Percentiles rank a stretch among this genome's conserved stretches.
Evolutionary conservation across 2,329 filamentous ascomycete genomes (phyloP).

Genomic region (Colletotrichum incanum): DNA sequence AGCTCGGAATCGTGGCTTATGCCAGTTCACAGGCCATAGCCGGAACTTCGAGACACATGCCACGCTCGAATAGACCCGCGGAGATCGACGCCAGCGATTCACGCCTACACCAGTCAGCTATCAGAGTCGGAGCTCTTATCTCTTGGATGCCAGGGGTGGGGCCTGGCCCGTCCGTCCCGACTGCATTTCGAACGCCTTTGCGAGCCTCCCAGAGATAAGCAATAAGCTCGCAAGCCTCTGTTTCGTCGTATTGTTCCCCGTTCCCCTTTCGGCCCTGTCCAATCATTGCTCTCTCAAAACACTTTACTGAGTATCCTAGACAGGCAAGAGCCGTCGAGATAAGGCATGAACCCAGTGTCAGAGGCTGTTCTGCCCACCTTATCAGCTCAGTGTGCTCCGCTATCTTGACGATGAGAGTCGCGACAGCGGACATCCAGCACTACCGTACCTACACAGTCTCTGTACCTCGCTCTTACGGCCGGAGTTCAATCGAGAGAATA

Average conservation of each 20-base stretch:
- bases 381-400: conserved; percentile 7
- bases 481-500: background rate
- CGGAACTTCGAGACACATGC: conserved; percentile 13
- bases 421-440: background rate
- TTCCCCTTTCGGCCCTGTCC: conserved; percentile 10
- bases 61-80: conserved; percentile 20
- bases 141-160: conserved; percentile 43
- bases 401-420: background rate
- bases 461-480: background rate
- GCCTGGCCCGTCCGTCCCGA: conserved; percentile 37
- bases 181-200: conserved; percentile 36
- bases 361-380: conserved; percentile 12
- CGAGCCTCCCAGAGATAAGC: conserved; percentile 41
- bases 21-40: background rate
- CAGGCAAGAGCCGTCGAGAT: conserved; percentile 34
- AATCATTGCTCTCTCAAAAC: conserved; percentile 26
- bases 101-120: conserved; percentile 36
- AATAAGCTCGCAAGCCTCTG: conserved; percentile 38
- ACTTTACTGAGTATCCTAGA: conserved; percentile 32
- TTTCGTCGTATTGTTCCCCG: conserved; percentile 30
- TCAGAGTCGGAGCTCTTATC: conserved; percentile 38
- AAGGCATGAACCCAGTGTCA: conserved; percentile 37
- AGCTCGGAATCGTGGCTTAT: background rate
- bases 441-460: background rate
- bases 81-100: conserved; percentile 36